Base-by-base conservation (phyloP, 2,329 filamentous ascomycete genomes). In the Drechslerella coelobrocha region DNA sequence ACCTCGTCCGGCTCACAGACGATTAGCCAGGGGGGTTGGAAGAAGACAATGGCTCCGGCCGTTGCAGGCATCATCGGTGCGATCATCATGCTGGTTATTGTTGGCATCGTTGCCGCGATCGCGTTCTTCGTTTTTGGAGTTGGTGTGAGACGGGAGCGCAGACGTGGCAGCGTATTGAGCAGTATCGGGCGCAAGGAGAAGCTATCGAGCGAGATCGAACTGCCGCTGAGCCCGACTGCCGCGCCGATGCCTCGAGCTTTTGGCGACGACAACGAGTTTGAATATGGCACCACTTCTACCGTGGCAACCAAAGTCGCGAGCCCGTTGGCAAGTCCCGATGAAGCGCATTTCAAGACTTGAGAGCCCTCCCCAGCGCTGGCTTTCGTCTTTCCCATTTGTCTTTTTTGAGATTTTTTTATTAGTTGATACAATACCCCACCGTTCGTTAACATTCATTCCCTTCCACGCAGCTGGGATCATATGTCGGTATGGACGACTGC, bases 41-140 rank as follows among this genome's bases (percentile, higher is more conserved):
- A n/a, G n/a, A n/a, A n/a, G n/a, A n/a, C n/a, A n/a, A 60, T 71
- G 47, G 39, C 37, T 19, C 66, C 66, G 19, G 66, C 66, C 1
- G 66, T 71, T 12, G 66, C 59, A 14, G 66, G 66, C 31, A 34
- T 71, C 12, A 71, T 71, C 17, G 66, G 66, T 17, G 66, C 66
- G 0, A 29, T 71, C 23, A 59, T 71, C 8, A 63, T 60, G 53
- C 48, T 63, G 26, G 66, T 52, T 0, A 21, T 71, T 7, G 14
- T 71, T 9, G 66, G 59, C 5, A 62, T 71, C 31, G 37, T 26
- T 6, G 53, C 52, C 2, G 66, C 48, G 0, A n/a, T 71, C 37
- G 66, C 59, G 2, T 59, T 71, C 48, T 63, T 59, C 24, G n/a
- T 54, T 10, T 71, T 71, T 29, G 66, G 66, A 2, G 47, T 71